Base-by-base conservation (phyloP, 176 grass and related monocot genomes). In the Aegilops tauschii region DNA sequence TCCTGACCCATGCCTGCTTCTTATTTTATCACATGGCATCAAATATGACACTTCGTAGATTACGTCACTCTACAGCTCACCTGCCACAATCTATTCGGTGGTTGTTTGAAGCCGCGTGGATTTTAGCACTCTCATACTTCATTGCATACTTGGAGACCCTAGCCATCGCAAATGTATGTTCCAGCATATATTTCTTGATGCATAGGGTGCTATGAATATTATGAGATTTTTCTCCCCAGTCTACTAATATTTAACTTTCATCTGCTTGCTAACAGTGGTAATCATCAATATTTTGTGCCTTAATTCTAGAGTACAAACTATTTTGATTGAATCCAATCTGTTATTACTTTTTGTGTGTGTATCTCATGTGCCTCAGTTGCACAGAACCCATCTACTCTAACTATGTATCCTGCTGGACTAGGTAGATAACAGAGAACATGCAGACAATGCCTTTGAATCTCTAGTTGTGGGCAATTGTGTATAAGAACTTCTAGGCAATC, bases 121-220 rank as follows among this genome's bases (percentile, higher is more conserved):
- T 98, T 85, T 94, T 95, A 69, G 92, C 78, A 29, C 84, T 98
- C 16, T 95, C 93, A 37, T 98, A 98, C 87, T 95, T 95, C 84
- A 91, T 98, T 86, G 96, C 96, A 23, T 98, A 92, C 84, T 81
- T 95, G 88, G 96, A 98, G 79, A 98, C 96, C 37, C 10, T 98
- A 86, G 93, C 96, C 36, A 98, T 98, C 87, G 77, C 96, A 94
- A 98, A 98, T 92, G 96, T 98, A 95, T 73, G 92, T 86, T 78
- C 12, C 21, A 36, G 70, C 32, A 37, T 86, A 82, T 77, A 78
- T 88, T 71, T 82, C 37, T 29, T 67, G 30, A 68, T 56, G 21
- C 73, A 39, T 85, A 58, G 13, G 54, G 5, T 65, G 61, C 27
- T 85, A 34, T 12, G 9, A 68, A 79, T 21, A 73, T 42, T 77